phyloP scores from a whole-genome alignment of 2,329 filamentous ascomycete genomes.

The Penicillium sp. region DNA sequence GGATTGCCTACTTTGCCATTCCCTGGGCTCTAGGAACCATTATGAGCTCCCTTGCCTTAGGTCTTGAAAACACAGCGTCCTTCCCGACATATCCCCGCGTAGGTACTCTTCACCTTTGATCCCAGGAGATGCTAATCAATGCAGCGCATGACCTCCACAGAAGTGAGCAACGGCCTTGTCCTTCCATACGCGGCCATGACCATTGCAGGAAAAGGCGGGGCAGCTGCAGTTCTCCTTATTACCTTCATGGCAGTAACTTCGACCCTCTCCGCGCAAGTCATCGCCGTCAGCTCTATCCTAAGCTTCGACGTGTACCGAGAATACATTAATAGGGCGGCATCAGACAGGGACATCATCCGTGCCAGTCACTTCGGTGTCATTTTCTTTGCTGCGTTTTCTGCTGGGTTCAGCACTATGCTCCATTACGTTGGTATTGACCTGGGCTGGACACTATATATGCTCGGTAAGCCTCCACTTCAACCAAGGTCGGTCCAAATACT shows the following conservation, averaged over 20 bases:
- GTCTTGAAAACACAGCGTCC: slow-evolving; percentile 40
- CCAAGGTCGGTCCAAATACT: no score
- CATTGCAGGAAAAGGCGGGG: slow-evolving; percentile 34
- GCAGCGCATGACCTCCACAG: slow-evolving; percentile 31
- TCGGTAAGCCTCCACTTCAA: slow-evolving; percentile 28
- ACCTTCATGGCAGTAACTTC: slow-evolving; percentile 40
- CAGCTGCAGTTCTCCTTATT: slow-evolving; percentile 31
- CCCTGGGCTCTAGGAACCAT: slow-evolving; percentile 48
- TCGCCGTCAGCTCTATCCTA: slow-evolving; percentile 48
- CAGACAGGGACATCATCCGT: slow-evolving; percentile 44
- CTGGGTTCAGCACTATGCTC: slow-evolving; percentile 45
- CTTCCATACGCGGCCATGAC: slow-evolving; percentile 35
- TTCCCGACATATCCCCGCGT: slow-evolving; percentile 49
- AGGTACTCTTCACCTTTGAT: neutral
- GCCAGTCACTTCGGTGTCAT: slow-evolving; percentile 48
- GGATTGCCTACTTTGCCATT: slow-evolving; percentile 48
- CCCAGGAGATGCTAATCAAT: fast-evolving
- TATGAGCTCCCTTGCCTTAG: slow-evolving; percentile 43
- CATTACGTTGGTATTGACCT: slow-evolving; percentile 49
- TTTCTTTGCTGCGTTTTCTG: slow-evolving; percentile 45
- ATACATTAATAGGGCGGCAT: slow-evolving; percentile 42
- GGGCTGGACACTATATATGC: slow-evolving; percentile 49
- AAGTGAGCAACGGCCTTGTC: slow-evolving; percentile 33
- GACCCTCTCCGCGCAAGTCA: slow-evolving; percentile 46
- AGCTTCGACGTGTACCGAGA: slow-evolving; percentile 48